Evolutionary conservation across 495 filamentous ascomycete species (phyloP).

Genomic region (Podospora anserina): DNA sequence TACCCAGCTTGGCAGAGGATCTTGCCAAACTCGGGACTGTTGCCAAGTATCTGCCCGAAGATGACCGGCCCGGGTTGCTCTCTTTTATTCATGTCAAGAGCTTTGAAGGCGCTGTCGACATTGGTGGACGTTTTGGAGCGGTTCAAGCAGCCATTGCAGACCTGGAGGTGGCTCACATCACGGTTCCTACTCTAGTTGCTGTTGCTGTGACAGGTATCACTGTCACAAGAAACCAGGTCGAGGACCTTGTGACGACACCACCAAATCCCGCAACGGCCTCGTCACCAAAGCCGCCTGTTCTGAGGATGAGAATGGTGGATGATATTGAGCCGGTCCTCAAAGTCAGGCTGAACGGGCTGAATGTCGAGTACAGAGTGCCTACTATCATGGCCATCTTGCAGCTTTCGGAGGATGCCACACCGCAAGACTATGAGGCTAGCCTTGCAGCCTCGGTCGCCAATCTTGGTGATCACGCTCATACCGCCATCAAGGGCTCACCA

Average conservation of each 20-base stretch:
- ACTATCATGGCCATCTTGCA: slow-evolving; percentile 76
- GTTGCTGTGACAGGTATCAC: slow-evolving; percentile 60
- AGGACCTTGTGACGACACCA: slow-evolving; percentile 59
- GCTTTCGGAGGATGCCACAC: slow-evolving; percentile 61
- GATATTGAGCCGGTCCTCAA: slow-evolving; percentile 91
- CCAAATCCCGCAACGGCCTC: slow-evolving; percentile 28
- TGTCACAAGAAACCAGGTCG: slow-evolving; percentile 60
- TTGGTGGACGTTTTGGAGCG: slow-evolving; percentile 63
- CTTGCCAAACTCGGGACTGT: slow-evolving; percentile 78
- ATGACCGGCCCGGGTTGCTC: slow-evolving; percentile 87
- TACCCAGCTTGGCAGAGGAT: slow-evolving; percentile 73
- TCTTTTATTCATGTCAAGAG: slow-evolving; percentile 66
- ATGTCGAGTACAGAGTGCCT: slow-evolving; percentile 78
- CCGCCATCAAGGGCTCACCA: slow-evolving; percentile 39
- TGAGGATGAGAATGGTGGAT: slow-evolving; percentile 75
- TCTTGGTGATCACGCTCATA: slow-evolving; percentile 59
- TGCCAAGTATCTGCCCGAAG: slow-evolving; percentile 91
- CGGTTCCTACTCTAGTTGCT: slow-evolving; percentile 75
- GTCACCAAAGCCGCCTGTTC: slow-evolving; percentile 48
- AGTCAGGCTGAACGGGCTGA: slow-evolving; percentile 76
- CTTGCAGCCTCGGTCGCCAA: slow-evolving; percentile 78
- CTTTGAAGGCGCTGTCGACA: slow-evolving; percentile 54
- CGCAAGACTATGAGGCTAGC: slow-evolving; percentile 69
- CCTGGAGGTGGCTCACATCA: slow-evolving; percentile 77
- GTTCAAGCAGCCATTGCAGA: slow-evolving; percentile 56